Base-by-base conservation (phyloP, 305 asterid species). In the Fraxinus dipetala region DNA sequence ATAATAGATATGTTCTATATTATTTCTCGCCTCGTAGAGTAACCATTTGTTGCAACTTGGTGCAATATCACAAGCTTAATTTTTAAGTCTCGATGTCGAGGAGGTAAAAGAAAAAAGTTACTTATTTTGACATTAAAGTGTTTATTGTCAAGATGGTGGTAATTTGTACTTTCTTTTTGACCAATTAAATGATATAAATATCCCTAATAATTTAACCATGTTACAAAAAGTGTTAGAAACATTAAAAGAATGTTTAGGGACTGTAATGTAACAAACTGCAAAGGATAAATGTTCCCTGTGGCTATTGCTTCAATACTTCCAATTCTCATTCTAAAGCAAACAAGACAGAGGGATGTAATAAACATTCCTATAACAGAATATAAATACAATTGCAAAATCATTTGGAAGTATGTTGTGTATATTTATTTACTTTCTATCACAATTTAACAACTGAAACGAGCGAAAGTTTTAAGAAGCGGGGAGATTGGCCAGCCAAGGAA, bases 401-500 rank as follows among this genome's bases (percentile, higher is more conserved):
- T 3, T 67, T 61, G 72, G 20, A 69, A 30, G 7, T 28, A 61
- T 0, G 18, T 13, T 30, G 38, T 28, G 40, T 13, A 26, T 26
- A 30, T 67, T 26, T 26, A 30, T 67, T 26, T 30, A 28, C 38
- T 28, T 28, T 30, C 20, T 22, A 30, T 11, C 9, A 11, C 8
- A 28, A 3, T 28, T 30, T 9, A 28, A 28, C 36, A 30, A 26
- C 18, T 28, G 36, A 67, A 67, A 67, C 2, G 38, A 13, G 36
- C 32, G n/a, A 22, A 63, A 69, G 22, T 69, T 4, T 83, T 75
- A 85, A 20, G 82, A 61, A 76, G 72, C 77, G 3, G 92, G 89
- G 67, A 92, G 89, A 75, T 80, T 78, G 65, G 89, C 89, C 78
- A 95, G 90, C 99, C 99, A 95, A 72, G 98, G 97, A 80, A 95